phyloP scores from a whole-genome alignment of 225 moss, liverwort and hornwort species.

The Marchantia polymorpha region DNA sequence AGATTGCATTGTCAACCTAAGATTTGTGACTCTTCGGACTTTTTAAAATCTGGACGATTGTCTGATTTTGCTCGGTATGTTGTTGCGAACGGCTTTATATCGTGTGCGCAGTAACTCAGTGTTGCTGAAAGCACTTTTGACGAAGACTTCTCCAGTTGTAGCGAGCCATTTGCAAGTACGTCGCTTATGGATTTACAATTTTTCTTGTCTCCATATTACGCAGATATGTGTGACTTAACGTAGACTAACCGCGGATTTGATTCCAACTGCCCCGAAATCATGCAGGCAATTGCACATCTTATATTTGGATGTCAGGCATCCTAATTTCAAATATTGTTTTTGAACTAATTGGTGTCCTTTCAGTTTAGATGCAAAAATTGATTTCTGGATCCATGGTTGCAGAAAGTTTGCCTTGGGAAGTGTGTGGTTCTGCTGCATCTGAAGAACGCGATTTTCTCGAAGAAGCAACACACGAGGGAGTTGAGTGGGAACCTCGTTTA shows the following conservation, averaged over 20 bases:
- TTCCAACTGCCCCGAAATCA: background rate
- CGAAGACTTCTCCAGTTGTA: slow-evolving; percentile 65
- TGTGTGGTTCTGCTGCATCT: slow-evolving; percentile 89
- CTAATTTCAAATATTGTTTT: background rate
- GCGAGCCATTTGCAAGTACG: slow-evolving; percentile 82
- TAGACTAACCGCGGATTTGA: too few relatives aligned
- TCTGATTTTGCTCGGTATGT: too few relatives aligned
- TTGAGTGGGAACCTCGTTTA: slow-evolving; percentile 84
- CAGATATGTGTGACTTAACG: too few relatives aligned
- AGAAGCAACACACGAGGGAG: slow-evolving; percentile 70
- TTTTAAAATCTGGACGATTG: background rate
- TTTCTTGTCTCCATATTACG: too few relatives aligned
- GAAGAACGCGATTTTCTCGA: slow-evolving; percentile 72
- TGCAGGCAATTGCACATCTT: background rate
- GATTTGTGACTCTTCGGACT: background rate
- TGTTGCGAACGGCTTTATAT: background rate
- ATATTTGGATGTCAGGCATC: background rate
- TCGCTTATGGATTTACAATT: background rate
- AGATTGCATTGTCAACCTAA: too few relatives aligned
- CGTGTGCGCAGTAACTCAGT: slow-evolving; percentile 70
- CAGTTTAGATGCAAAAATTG: too few relatives aligned
- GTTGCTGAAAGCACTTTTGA: slow-evolving; percentile 73
- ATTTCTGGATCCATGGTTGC: slow-evolving; percentile 23
- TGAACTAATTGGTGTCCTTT: background rate
- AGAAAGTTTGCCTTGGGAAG: slow-evolving; percentile 87